A percentile compares a stretch with the other conserved stretches of the same genome.
phyloP scores from a whole-genome alignment of 495 filamentous ascomycete genomes.

The Penicillium egyptiacum region DNA sequence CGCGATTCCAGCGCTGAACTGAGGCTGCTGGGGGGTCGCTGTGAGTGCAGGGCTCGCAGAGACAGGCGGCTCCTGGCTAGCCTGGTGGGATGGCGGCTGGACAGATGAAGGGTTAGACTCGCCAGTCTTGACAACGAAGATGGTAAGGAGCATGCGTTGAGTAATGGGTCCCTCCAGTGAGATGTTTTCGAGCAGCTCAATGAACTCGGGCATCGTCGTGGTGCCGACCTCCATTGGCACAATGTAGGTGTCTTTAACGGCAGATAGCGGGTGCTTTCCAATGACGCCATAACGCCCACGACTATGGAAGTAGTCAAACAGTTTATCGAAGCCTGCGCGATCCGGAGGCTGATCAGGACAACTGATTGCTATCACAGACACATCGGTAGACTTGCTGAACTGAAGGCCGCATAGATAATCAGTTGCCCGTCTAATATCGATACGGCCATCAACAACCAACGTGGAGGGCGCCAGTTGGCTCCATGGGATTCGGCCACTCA shows the following conservation, averaged over 20 bases:
- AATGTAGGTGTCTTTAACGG: conserved; percentile 76
- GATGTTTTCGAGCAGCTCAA: conserved; percentile 73
- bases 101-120: conserved; percentile 47
- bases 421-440: conserved; percentile 74
- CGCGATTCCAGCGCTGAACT: conserved; percentile 31
- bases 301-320: conserved; percentile 76
- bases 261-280: conserved; percentile 62
- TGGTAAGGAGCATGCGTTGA: conserved; percentile 71
- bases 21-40: conserved; percentile 38
- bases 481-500: conserved; percentile 60
- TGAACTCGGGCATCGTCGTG: conserved; percentile 64
- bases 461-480: conserved; percentile 65
- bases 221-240: conserved; percentile 66
- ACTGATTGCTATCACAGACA: conserved; percentile 66
- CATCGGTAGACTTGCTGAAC: conserved; percentile 70
- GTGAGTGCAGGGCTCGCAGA: conserved; percentile 48
- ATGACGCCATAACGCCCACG: conserved; percentile 81
- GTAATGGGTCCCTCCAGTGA: conserved; percentile 62
- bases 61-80: conserved; percentile 38
- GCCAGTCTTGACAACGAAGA: conserved; percentile 67
- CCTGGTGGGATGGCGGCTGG: conserved; percentile 45
- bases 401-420: conserved; percentile 84
- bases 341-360: conserved; percentile 53
- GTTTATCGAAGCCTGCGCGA: conserved; percentile 57
- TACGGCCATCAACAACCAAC: conserved; percentile 78